Conservation (phyloP, 768 basidiomycete genomes). For the Podaxis sp. region DNA sequence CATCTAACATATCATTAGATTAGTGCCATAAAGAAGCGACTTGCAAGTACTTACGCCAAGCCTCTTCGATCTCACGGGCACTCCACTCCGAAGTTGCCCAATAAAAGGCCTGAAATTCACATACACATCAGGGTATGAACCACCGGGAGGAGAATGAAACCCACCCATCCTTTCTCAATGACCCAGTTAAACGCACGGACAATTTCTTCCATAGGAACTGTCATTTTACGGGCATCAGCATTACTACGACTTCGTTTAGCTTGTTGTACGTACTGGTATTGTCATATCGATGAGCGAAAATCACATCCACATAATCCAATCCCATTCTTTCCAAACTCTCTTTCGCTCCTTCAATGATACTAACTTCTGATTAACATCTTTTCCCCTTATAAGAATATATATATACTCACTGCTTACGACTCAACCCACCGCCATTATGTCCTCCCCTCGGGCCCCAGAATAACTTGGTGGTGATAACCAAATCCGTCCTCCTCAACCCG, state of each 20-base stretch:
- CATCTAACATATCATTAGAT: slow-evolving; percentile 35
- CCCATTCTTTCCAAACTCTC: slow-evolving; percentile 65
- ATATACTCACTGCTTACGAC: slow-evolving; percentile 53
- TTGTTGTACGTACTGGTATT: slow-evolving; percentile 34
- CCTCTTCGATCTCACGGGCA: slow-evolving; percentile 66
- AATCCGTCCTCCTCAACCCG: slow-evolving; percentile 59
- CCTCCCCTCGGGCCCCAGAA: slow-evolving; percentile 70
- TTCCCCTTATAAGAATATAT: neutral
- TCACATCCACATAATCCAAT: slow-evolving; percentile 73
- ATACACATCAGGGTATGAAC: neutral
- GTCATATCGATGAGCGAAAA: slow-evolving; percentile 71
- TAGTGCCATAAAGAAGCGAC: neutral
- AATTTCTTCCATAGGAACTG: slow-evolving; percentile 71
- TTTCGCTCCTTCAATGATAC: slow-evolving; percentile 74
- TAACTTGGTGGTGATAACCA: slow-evolving; percentile 79
- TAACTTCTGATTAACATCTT: slow-evolving; percentile 18
- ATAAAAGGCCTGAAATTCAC: slow-evolving; percentile 48
- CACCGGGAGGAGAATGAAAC: slow-evolving; percentile 13
- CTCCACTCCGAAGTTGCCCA: slow-evolving; percentile 84
- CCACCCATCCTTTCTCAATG: slow-evolving; percentile 69
- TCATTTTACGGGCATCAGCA: neutral
- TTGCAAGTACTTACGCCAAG: slow-evolving; percentile 42
- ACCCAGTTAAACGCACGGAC: slow-evolving; percentile 81
- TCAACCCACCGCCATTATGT: slow-evolving; percentile 56
- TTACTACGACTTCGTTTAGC: neutral